A percentile compares a stretch with the other conserved stretches of the same genome.
Evolutionary conservation across 208 protist genomes (phyloP).

Genomic region (Wallacemonas sp.): DNA sequence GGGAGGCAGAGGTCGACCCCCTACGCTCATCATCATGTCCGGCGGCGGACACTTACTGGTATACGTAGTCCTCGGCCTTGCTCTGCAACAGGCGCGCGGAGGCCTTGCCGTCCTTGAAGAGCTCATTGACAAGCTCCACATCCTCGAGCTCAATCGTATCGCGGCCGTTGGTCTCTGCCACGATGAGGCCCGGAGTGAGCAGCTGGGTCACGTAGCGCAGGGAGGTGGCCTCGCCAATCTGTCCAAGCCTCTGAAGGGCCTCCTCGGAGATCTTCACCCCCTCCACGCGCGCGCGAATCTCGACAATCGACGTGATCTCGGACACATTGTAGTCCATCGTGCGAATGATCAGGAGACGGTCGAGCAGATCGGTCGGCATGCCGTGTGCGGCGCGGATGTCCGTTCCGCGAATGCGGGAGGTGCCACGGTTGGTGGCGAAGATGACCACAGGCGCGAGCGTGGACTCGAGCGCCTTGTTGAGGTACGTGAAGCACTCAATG

Average conservation of each 20-base stretch:
- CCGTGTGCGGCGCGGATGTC: conserved; percentile 98
- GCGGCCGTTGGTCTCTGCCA: conserved; percentile 95
- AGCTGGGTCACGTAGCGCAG: conserved; percentile 98
- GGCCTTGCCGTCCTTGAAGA: conserved; percentile 98
- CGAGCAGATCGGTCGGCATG: conserved; percentile 99
- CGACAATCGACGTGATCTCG: conserved; percentile 97
- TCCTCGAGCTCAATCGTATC: conserved; percentile 92
- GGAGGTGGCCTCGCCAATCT: conserved; percentile 94
- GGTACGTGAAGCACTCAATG: conserved; percentile 99
- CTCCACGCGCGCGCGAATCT: conserved; percentile 96
- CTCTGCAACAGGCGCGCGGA: conserved; percentile 90
- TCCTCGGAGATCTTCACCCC: conserved; percentile 93
- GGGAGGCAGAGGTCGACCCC: neutral
- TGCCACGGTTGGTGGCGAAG: conserved; percentile 99
- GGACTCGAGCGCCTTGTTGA: conserved; percentile 99
- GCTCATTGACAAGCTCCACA: conserved; percentile 92
- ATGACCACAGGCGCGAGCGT: conserved; percentile 99
- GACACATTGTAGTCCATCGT: conserved; percentile 96
- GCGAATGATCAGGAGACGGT: conserved; percentile 99
- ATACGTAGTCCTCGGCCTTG: conserved; percentile 91
- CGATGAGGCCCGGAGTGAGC: conserved; percentile 96
- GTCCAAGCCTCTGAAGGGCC: conserved; percentile 88
- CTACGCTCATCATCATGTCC: neutral
- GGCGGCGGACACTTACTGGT: conserved; percentile 55
- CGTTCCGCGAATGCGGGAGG: conserved; percentile 96